These are phyloP conservation scores for Gracilariopsis chorda DNA, from an alignment of 23 red algal genomes.

Conservation along the genomic window DNA sequence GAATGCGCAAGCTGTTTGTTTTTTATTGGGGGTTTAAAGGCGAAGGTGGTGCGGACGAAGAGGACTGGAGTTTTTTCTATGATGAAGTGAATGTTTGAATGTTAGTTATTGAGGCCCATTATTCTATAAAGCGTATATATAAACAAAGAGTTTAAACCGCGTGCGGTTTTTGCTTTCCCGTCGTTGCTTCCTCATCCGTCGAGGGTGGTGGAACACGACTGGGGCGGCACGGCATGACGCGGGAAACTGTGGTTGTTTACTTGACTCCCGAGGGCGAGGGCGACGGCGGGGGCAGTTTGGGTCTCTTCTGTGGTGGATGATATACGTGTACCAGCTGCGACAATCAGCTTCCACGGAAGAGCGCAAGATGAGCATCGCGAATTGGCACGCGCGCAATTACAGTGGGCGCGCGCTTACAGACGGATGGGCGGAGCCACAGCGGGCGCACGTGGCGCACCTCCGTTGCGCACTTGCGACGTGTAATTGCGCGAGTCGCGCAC, in stretches of 20 bases:
- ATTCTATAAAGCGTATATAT: background rate
- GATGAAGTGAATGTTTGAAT: background rate
- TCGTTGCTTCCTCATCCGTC: background rate
- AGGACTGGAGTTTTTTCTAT: background rate
- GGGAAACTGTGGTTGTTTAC: background rate
- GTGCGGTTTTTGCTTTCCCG: background rate
- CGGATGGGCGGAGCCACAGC: too few species aligned
- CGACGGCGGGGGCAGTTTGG: background rate
- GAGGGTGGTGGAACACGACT: background rate
- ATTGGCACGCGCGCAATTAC: background rate
- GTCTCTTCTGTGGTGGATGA: background rate
- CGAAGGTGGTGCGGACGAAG: background rate
- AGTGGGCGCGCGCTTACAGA: too few species aligned
- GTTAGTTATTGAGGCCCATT: background rate
- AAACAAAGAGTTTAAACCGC: background rate
- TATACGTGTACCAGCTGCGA: background rate
- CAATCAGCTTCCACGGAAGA: background rate
- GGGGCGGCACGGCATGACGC: background rate
- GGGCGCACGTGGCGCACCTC: too few species aligned
- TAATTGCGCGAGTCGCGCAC: too few species aligned
- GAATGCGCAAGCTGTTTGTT: background rate
- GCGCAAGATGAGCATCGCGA: background rate
- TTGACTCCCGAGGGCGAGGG: too few species aligned
- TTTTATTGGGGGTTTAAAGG: background rate
- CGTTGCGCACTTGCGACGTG: too few species aligned